Evolutionary conservation across 2,329 filamentous ascomycete genomes (phyloP), one percentile per base, ranked within the genome.

Genomic region (Plectosphaerella sp.): DNA sequence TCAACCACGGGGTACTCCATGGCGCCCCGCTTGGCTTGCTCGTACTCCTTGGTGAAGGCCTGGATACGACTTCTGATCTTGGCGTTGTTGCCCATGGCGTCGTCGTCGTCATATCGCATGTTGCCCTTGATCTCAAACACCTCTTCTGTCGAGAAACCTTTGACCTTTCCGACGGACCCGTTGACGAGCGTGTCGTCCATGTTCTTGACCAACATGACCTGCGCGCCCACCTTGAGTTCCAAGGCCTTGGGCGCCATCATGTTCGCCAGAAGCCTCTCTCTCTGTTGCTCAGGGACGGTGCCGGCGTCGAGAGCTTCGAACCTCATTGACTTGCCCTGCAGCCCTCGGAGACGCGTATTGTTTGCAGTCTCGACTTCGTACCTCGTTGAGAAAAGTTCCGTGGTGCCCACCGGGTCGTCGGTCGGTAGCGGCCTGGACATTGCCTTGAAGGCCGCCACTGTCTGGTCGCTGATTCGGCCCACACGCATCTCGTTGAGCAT

Each of bases 181-280:
- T 99, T 99, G 59, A 97, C 94, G 0, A 99, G 79, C 0, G 83
- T 86, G 39, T 96, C 91, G 64, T 99, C 94, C 72, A 97, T 87
- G 62, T 99, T 99, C 70, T 99, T 99, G 77, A 99, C 97, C n/a
- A 99, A 76, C 94, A 99, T 99, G 45, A 99, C 95, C 66, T 99
- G 95, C 0, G 94, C 90, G 10, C 91, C 90, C 57, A 94, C 87
- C 68, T 97, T 97, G 28, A 99, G 72, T 35, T 88, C 83, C 18
- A 99, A 82, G 0, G 71, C 65, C 60, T 87, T 87, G 0, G 94
- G 92, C 0, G 94, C 92, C 89, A 99, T 97, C 83, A 95, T 96
- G 64, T 93, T 96, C 6, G 81, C 70, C 6, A 99, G 75, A 1
- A 97, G 70, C 64, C 85, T 92, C 45, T 96, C 91, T 33, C 89